phyloP scores from a whole-genome alignment of 2,329 filamentous ascomycete species.

The Beauveria rudraprayagi region DNA sequence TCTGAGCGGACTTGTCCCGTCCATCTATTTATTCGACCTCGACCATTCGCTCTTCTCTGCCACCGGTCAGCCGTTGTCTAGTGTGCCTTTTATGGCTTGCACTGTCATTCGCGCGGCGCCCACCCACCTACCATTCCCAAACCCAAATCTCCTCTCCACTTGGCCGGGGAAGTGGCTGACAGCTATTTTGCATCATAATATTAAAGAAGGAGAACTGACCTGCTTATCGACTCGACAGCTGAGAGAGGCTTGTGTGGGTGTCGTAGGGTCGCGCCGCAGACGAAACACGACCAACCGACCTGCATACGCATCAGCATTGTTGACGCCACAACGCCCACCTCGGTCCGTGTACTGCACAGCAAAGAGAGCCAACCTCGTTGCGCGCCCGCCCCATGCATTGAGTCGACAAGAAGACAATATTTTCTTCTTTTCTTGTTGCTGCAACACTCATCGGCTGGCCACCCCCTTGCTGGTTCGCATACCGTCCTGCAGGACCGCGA shows the following conservation, averaged over 20 bases:
- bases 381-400: not conserved
- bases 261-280: not conserved
- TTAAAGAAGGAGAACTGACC: not conserved
- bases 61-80: not conserved
- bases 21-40: not conserved
- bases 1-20: not conserved
- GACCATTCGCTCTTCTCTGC: not conserved
- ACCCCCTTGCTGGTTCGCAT: not conserved
- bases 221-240: conserved; percentile 1
- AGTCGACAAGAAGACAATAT: not conserved
- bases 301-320: not conserved
- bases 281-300: not conserved
- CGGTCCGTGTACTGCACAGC: not conserved
- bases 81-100: not conserved
- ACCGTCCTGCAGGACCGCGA: not conserved
- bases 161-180: not conserved
- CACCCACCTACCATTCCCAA: not conserved
- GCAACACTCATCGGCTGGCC: not conserved
- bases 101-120: conserved; percentile 4
- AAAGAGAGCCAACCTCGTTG: not conserved
- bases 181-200: not conserved
- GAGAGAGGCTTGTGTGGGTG: conserved; percentile 5
- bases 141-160: not conserved
- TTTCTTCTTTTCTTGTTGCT: not conserved
- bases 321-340: not conserved